phyloP scores from a whole-genome alignment of 1,284 basidiomycete genomes.

The Porphyrellus sp. region DNA sequence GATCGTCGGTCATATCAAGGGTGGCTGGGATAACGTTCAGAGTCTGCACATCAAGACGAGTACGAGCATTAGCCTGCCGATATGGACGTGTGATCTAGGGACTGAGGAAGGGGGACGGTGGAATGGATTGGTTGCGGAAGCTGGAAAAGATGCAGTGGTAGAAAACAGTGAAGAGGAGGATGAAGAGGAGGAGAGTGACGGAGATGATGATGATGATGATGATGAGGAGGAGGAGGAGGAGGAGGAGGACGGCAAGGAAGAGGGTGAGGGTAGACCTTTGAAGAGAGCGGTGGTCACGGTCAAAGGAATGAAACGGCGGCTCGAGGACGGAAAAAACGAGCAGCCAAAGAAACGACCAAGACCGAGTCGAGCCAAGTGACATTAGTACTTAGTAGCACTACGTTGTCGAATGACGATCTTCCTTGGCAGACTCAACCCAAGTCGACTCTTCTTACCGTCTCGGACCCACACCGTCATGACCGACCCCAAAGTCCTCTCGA shows the following conservation, averaged over 20 bases:
- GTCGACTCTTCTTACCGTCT: conserved; percentile 1
- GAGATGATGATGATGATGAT: background rate
- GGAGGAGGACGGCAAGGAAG: background rate
- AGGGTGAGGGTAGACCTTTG: background rate
- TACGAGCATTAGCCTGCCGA: conserved; percentile 79
- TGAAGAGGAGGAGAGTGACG: background rate
- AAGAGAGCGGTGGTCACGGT: conserved; percentile 1
- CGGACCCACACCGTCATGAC: conserved; percentile 15
- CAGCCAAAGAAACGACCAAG: conserved; percentile 23
- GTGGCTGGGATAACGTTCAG: conserved; percentile 91
- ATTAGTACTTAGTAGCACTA: background rate
- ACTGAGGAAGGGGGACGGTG: conserved; percentile 60
- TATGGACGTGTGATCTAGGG: conserved; percentile 81
- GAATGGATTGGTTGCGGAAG: conserved; percentile 48
- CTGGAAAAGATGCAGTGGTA: conserved; percentile 31
- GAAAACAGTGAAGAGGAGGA: background rate
- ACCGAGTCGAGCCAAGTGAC: background rate
- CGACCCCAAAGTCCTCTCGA: conserved; percentile 39
- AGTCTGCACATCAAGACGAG: conserved; percentile 90
- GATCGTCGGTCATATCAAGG: conserved; percentile 69
- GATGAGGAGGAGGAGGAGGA: conserved; percentile 1
- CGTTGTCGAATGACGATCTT: conserved; percentile 6
- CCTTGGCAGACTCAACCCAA: conserved; percentile 5
- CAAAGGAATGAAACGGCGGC: conserved; percentile 13
- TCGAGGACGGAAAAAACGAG: conserved; percentile 11